These are phyloP conservation scores for Hortiboletus campestris DNA, from an alignment of 768 basidiomycete genomes.

Conservation along the genomic window DNA sequence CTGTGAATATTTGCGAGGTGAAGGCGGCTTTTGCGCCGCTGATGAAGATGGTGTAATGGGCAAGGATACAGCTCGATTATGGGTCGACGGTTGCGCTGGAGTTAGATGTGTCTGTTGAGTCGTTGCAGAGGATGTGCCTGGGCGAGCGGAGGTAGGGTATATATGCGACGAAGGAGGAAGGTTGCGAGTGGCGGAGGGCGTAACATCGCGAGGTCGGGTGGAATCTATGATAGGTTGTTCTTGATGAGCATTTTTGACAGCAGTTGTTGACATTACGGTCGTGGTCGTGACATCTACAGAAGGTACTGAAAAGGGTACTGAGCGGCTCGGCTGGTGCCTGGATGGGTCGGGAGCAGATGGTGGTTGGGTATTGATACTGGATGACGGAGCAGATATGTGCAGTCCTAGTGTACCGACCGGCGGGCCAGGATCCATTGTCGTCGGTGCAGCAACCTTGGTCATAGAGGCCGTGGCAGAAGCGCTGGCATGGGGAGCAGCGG, in stretches of 20 bases:
- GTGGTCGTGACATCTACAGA: slow-evolving; percentile 12
- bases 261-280: slow-evolving; percentile 9
- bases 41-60: slow-evolving; percentile 26
- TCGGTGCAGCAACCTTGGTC: slow-evolving; percentile 8
- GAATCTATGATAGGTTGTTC: slow-evolving; percentile 24
- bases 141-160: slow-evolving; percentile 25
- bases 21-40: slow-evolving; percentile 21
- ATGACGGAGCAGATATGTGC: slow-evolving; percentile 5
- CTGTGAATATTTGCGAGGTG: slow-evolving; percentile 31
- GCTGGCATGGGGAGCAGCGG: neutral
- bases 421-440: slow-evolving; percentile 3
- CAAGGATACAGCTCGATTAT: slow-evolving; percentile 38
- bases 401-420: slow-evolving; percentile 5
- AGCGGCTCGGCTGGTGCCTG: slow-evolving; percentile 22
- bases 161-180: slow-evolving; percentile 18
- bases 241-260: slow-evolving; percentile 18
- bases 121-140: slow-evolving; percentile 15
- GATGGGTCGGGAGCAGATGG: slow-evolving; percentile 12
- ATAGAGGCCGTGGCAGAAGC: slow-evolving; percentile 1
- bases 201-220: slow-evolving; percentile 21
- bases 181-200: slow-evolving; percentile 18
- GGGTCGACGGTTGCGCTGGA: slow-evolving; percentile 24
- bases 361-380: slow-evolving; percentile 8
- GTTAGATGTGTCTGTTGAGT: slow-evolving; percentile 23
- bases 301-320: slow-evolving; percentile 13